phyloP scores from a whole-genome alignment of 495 filamentous ascomycete genomes.

The Neurospora sublineolata region DNA sequence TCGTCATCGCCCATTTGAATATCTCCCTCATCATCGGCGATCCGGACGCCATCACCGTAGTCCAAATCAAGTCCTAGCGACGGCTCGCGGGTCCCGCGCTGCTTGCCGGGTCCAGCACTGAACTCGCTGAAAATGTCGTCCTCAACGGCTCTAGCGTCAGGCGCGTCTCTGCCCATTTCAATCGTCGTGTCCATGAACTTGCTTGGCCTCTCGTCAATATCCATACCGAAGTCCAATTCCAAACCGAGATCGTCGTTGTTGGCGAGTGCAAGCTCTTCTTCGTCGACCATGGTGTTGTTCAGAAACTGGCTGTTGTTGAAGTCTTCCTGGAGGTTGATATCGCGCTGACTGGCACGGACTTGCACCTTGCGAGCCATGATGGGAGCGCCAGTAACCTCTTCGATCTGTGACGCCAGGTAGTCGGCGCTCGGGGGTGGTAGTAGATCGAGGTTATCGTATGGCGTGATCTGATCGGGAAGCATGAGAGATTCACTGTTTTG shows the following conservation, averaged over 20 bases:
- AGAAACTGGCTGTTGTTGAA: conserved; percentile 56
- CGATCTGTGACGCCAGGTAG: conserved; percentile 57
- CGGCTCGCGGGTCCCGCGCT: conserved; percentile 26
- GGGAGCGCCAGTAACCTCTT: conserved; percentile 40
- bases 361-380: conserved; percentile 32
- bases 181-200: conserved; percentile 50
- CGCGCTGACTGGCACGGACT: conserved; percentile 48
- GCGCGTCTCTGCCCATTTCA: conserved; percentile 76
- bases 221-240: conserved; percentile 48
- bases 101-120: conserved; percentile 38
- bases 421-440: conserved; percentile 59
- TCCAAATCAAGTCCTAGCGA: conserved; percentile 37
- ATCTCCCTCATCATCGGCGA: conserved; percentile 50
- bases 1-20: conserved; percentile 51
- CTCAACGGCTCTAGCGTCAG: conserved; percentile 49
- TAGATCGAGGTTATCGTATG: conserved; percentile 68
- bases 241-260: conserved; percentile 45
- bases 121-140: conserved; percentile 65
- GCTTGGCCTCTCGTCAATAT: conserved; percentile 36
- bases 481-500: conserved; percentile 59
- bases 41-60: conserved; percentile 39
- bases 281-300: conserved; percentile 47
- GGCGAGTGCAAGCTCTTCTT: conserved; percentile 41
- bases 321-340: conserved; percentile 51
- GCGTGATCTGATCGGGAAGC: conserved; percentile 79